These are phyloP conservation scores for Populus hybrid DNA, from an alignment of 441 rosid genomes.

Conservation along the genomic window DNA sequence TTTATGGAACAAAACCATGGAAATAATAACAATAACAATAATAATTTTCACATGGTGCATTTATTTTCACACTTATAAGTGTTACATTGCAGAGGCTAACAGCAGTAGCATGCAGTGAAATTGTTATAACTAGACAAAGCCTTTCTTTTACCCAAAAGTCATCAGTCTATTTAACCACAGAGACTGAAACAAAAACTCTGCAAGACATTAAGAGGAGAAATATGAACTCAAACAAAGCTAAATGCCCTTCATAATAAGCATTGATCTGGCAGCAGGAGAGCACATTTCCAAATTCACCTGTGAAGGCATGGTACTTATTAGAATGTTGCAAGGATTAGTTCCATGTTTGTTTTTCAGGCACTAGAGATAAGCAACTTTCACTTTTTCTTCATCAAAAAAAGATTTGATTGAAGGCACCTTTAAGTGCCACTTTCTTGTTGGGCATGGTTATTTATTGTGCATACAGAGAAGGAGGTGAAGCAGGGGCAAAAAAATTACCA, in stretches of 20 bases:
- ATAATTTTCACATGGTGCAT: background rate
- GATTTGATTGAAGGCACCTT: background rate
- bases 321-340: background rate
- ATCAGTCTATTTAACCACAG: background rate
- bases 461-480: background rate
- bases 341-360: background rate
- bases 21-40: too few species aligned
- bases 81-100: background rate
- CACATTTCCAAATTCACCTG: background rate
- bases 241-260: background rate
- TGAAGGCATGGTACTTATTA: background rate
- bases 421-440: background rate
- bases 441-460: background rate
- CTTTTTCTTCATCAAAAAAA: too few species aligned
- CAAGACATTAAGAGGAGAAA: background rate
- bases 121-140: background rate
- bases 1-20: background rate
- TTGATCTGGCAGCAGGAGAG: background rate
- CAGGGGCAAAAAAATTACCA: background rate
- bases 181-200: background rate
- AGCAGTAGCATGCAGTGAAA: background rate
- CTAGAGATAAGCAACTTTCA: background rate
- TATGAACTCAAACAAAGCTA: background rate
- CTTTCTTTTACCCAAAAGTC: background rate
- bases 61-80: background rate